These are phyloP conservation scores for Aspergillus sp. DNA, from an alignment of 2,329 filamentous ascomycete species.

Conservation along the genomic window DNA sequence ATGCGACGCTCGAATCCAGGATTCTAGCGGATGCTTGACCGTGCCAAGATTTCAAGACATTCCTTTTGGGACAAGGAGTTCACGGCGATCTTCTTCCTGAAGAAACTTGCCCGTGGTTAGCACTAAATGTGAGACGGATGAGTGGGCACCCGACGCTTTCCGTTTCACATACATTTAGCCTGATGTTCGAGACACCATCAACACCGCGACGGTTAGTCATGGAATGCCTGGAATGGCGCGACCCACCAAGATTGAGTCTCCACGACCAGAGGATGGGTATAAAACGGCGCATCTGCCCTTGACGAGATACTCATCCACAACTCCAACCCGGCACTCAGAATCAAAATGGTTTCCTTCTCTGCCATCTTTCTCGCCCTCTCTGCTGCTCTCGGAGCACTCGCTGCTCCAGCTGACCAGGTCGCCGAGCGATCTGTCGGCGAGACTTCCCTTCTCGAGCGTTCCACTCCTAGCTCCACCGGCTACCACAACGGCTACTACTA, in stretches of 20 bases:
- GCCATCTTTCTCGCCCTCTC: conserved; percentile 29
- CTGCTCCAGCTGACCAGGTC: conserved; percentile 27
- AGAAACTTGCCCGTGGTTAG: background rate
- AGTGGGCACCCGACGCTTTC: background rate
- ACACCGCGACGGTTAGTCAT: background rate
- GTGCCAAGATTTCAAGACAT: background rate
- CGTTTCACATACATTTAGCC: background rate
- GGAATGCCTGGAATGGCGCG: background rate
- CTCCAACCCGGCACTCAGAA: background rate
- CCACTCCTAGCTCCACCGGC: conserved; percentile 35
- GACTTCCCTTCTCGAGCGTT: conserved; percentile 16
- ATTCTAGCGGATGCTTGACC: background rate
- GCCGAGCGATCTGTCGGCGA: conserved; percentile 19
- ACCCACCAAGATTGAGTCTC: background rate
- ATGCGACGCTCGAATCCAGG: background rate
- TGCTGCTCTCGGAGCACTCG: conserved; percentile 27
- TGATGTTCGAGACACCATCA: background rate
- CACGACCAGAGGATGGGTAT: background rate
- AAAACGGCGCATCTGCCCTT: background rate
- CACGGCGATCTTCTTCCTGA: background rate
- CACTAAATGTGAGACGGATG: background rate
- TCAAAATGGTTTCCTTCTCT: conserved; percentile 33
- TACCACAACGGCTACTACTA: conserved; percentile 54
- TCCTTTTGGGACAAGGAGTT: background rate
- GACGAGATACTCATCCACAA: background rate